phyloP scores from a whole-genome alignment of 1,284 basidiomycete species.

The Paramarasmius palmivorus region DNA sequence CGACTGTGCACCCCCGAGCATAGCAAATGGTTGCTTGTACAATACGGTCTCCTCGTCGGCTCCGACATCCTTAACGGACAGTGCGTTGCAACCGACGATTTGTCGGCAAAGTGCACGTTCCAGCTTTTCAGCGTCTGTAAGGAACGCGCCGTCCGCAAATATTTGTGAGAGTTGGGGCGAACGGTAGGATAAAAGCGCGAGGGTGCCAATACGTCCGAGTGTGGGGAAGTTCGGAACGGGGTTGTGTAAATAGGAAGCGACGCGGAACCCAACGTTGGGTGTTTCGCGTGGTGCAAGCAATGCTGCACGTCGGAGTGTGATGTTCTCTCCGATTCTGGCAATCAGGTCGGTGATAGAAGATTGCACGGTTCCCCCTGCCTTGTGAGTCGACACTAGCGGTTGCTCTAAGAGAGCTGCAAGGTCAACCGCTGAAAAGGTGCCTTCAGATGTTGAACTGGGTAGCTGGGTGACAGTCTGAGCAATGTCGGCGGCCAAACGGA shows the following conservation, averaged over 20 bases:
- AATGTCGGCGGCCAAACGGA: constrained; percentile 76
- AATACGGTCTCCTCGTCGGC: constrained; percentile 61
- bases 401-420: constrained; percentile 64
- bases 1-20: constrained; percentile 55
- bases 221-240: constrained; percentile 39
- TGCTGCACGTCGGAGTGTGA: constrained; percentile 75
- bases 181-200: constrained; percentile 66
- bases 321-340: constrained; percentile 88
- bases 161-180: constrained; percentile 44
- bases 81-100: constrained; percentile 83
- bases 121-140: constrained; percentile 60
- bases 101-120: constrained; percentile 83
- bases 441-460: constrained; percentile 45
- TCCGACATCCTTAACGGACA: constrained; percentile 45
- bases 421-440: constrained; percentile 41
- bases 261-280: constrained; percentile 51
- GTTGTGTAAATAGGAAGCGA: constrained; percentile 83
- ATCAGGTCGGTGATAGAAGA: constrained; percentile 80
- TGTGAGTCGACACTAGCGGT: constrained; percentile 60
- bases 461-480: constrained; percentile 88
- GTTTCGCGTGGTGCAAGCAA: constrained; percentile 56
- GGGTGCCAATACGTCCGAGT: constrained; percentile 71
- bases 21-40: constrained; percentile 84
- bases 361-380: constrained; percentile 56
- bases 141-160: constrained; percentile 45